Conservation (phyloP, 305 asterid genomes). For the Fraxinus angustifolia region DNA sequence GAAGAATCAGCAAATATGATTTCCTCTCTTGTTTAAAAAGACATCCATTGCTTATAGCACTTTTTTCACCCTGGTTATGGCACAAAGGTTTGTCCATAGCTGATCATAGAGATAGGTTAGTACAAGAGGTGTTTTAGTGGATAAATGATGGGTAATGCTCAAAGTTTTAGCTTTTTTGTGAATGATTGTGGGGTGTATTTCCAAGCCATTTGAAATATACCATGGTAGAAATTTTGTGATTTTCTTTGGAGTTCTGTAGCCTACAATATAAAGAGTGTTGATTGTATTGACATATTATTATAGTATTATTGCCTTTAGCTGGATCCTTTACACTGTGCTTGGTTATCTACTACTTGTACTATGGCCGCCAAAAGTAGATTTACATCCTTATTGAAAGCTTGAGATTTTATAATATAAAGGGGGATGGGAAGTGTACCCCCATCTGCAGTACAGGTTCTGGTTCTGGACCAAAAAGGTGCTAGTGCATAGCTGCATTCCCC, state of each 20-base stretch:
- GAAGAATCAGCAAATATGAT: conserved; percentile 67
- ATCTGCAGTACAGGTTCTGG: too few species aligned
- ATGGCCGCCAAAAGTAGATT: too few species aligned
- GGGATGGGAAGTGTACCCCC: too few species aligned
- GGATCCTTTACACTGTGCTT: neutral
- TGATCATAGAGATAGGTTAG: conserved; percentile 19
- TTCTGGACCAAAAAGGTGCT: too few species aligned
- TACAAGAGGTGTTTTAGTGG: conserved; percentile 32
- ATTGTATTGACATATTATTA: conserved; percentile 1
- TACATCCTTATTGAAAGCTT: too few species aligned
- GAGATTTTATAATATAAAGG: too few species aligned
- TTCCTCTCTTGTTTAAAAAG: conserved; percentile 55
- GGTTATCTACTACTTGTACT: neutral
- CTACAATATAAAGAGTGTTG: neutral
- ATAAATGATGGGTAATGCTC: neutral
- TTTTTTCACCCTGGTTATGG: conserved; percentile 51
- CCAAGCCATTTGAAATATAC: conserved; percentile 9
- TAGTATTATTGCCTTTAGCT: conserved; percentile 6
- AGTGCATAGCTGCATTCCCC: conserved; percentile 36
- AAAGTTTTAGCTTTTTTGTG: neutral
- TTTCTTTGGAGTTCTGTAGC: conserved; percentile 16
- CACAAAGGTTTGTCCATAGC: conserved; percentile 22
- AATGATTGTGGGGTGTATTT: neutral
- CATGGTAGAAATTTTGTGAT: neutral
- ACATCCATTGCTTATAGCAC: conserved; percentile 68